phyloP scores from a whole-genome alignment of 257 asterid species.

The Cynanchum wilfordii region DNA sequence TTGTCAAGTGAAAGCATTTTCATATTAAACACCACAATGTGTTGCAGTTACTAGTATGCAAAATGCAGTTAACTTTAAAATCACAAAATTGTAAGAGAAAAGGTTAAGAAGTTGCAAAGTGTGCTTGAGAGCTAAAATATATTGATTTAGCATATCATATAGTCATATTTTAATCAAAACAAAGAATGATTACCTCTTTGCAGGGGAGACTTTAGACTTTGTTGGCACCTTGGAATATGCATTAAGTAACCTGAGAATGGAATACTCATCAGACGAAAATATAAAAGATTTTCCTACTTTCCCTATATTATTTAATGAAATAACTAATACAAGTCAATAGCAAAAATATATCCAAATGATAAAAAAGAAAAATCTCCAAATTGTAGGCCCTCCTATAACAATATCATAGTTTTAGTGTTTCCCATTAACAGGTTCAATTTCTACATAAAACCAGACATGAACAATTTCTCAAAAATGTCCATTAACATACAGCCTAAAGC shows the following conservation, averaged over 20 bases:
- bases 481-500: neutral
- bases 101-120: neutral
- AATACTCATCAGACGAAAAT: neutral
- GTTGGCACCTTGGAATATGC: constrained; percentile 75
- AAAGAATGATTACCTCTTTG: constrained; percentile 48
- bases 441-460: neutral
- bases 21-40: neutral
- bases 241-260: constrained; percentile 52
- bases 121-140: neutral
- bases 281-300: neutral
- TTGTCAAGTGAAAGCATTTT: neutral
- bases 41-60: neutral
- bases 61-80: neutral
- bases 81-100: neutral
- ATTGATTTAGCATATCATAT: neutral
- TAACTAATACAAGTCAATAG: neutral
- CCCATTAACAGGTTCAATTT: neutral
- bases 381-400: neutral
- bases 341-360: neutral
- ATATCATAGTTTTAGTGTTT: neutral
- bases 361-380: neutral
- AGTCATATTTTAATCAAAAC: constrained; percentile 9
- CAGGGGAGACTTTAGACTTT: constrained; percentile 50
- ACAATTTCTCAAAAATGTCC: neutral
- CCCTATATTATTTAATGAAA: neutral